Conservation (phyloP, 139 green algal genomes). For the Chlorella sorokiniana region DNA sequence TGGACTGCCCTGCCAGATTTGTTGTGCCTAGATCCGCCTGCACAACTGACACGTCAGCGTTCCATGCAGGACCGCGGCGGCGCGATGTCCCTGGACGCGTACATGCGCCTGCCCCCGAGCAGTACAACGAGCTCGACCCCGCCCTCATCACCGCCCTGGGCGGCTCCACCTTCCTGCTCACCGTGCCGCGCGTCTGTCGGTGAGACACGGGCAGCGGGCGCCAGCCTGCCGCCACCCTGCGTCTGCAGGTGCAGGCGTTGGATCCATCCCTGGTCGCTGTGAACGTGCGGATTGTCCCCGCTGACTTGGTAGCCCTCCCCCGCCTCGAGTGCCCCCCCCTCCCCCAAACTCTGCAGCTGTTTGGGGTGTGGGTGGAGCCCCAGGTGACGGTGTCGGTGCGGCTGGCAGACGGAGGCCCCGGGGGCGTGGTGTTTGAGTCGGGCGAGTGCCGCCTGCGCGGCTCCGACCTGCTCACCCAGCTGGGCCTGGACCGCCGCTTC, state of each 20-base stretch:
- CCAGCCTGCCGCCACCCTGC: no score
- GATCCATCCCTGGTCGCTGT: no score
- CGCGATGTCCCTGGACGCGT: slow-evolving; percentile 38
- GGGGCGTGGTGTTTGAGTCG: slow-evolving; percentile 20
- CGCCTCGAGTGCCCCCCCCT: no score
- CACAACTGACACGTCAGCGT: not conserved
- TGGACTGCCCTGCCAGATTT: no score
- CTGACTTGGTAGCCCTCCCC: no score
- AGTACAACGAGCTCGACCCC: slow-evolving; percentile 52
- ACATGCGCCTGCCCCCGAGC: slow-evolving; percentile 50
- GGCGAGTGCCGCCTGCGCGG: slow-evolving; percentile 4
- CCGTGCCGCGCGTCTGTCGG: slow-evolving; percentile 32
- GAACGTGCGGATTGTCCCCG: no score
- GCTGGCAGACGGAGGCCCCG: not conserved
- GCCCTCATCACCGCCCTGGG: slow-evolving; percentile 34
- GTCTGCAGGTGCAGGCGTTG: no score
- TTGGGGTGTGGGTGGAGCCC: slow-evolving; percentile 67
- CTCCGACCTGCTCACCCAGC: slow-evolving; percentile 12
- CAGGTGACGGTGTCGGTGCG: slow-evolving; percentile 53
- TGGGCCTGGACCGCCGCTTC: slow-evolving; percentile 14
- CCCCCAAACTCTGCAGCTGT: slow-evolving; percentile 47
- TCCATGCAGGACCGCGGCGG: slow-evolving; percentile 13
- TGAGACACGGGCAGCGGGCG: not conserved
- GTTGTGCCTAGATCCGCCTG: no score
- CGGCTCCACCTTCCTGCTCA: slow-evolving; percentile 31